Evolutionary conservation across 257 asterid genomes (phyloP), one percentile per base, ranked within the genome.

Genomic region (Mitragyna speciosa): DNA sequence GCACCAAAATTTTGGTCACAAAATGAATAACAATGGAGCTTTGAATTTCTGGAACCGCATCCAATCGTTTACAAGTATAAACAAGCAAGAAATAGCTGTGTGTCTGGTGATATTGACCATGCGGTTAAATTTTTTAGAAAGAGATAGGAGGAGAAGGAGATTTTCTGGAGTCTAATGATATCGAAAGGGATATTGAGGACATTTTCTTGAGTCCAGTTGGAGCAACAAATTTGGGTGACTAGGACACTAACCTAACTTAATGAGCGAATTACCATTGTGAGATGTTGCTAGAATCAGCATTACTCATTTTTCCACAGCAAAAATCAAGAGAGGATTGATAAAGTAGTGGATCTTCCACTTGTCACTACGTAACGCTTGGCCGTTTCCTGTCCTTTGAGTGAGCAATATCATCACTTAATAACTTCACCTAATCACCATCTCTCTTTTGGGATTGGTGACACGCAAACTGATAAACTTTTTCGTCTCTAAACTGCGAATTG

Each of bases 291-390:
- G 67, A 72, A 72, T 72, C 45, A 30, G 64, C 76, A 48, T 0
- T 22, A 22, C 0, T 3, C 33, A 0, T 43, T 72, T 30, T 6
- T 24, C 33, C 16, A 5, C 76, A 6, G 2, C 48, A 31, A 12
- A 31, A n/a, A 52, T 51, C 20, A 63, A 73, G 31, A 33, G 16
- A 14, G 8, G 66, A 73, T 52, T 33, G 66, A 41, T 30, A 45
- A 16, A 12, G 77, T 31, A 30, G 67, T 73, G 67, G 67, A 52
- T 26, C 12, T 43, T 73, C 67, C 77, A 73, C 67, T 73, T 31
- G 67, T 73, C 67, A 14, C 17, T 72, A 39, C 20, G 24, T 19
- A 48, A 48, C 43, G 9, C 39, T 41, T 22, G 16, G 43, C 26
- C 20, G 30, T 26, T 72, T 72, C 17, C 26, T 6, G 45, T 72